Evolutionary conservation across 2,329 filamentous ascomycete genomes (phyloP).

Genomic region (Sarocladium kiliense): DNA sequence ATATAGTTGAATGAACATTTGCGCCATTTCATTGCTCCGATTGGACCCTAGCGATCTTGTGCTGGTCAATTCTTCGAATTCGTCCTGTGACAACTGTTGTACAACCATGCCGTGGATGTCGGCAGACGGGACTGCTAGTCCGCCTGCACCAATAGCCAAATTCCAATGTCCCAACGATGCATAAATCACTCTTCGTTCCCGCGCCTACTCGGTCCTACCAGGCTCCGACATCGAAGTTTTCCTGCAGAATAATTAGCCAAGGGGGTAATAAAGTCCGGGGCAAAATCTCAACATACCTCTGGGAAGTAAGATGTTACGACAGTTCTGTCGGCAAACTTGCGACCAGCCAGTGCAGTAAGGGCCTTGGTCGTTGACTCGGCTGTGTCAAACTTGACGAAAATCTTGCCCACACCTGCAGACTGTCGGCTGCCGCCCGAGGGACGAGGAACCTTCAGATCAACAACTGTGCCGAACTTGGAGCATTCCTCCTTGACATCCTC

Average conservation of each 20-base stretch:
- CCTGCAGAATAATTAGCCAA: slow-evolving; percentile 46
- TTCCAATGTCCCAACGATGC: neutral
- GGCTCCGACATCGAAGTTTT: slow-evolving; percentile 89
- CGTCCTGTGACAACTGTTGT: slow-evolving; percentile 1
- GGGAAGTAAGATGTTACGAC: slow-evolving; percentile 96
- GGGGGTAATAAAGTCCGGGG: too few relatives aligned
- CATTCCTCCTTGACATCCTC: slow-evolving; percentile 95
- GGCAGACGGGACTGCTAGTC: neutral
- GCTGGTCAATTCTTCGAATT: neutral
- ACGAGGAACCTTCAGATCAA: slow-evolving; percentile 89
- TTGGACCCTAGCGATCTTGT: neutral
- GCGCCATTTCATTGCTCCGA: neutral
- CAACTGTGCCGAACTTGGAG: slow-evolving; percentile 77
- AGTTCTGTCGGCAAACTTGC: slow-evolving; percentile 94
- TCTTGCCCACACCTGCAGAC: slow-evolving; percentile 90
- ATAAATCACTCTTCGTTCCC: neutral
- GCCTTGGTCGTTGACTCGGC: slow-evolving; percentile 77
- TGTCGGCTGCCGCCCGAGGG: slow-evolving; percentile 78
- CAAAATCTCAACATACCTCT: slow-evolving; percentile 65
- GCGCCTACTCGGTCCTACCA: slow-evolving; percentile 53
- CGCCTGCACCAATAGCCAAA: neutral
- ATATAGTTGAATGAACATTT: slow-evolving; percentile 1
- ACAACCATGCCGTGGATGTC: neutral
- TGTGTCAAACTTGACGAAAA: slow-evolving; percentile 89
- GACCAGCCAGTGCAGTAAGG: slow-evolving; percentile 80